Evolutionary conservation across 2,329 filamentous ascomycete genomes (phyloP).

Genomic region (Aspergillus sp.): DNA sequence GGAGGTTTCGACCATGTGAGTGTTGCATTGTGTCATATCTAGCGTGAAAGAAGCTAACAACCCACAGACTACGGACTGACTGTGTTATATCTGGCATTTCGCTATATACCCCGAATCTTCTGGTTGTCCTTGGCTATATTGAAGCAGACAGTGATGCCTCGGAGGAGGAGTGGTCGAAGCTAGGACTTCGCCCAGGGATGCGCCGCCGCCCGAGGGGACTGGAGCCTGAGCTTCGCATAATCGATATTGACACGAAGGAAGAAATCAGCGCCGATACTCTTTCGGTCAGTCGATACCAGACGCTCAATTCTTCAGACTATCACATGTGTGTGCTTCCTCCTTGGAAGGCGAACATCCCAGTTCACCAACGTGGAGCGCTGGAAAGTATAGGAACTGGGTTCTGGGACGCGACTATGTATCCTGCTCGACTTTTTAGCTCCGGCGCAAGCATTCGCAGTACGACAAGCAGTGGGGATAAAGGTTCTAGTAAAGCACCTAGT

Average conservation of each 20-base stretch:
- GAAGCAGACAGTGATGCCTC: conserved; percentile 68
- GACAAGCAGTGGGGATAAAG: conserved; percentile 54
- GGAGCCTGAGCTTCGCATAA: conserved; percentile 84
- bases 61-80: conserved; percentile 79
- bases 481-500: conserved; percentile 49
- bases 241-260: conserved; percentile 78
- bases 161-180: conserved; percentile 42
- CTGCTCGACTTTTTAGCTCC: conserved; percentile 82
- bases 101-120: conserved; percentile 86
- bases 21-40: conserved; percentile 17
- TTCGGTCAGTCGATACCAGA: conserved; percentile 81
- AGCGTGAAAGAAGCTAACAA: conserved; percentile 19
- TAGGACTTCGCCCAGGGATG: conserved; percentile 59
- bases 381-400: conserved; percentile 73
- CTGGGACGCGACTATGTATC: conserved; percentile 88
- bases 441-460: conserved; percentile 70
- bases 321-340: conserved; percentile 82
- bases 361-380: conserved; percentile 68
- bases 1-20: conserved; percentile 89
- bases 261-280: conserved; percentile 85
- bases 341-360: conserved; percentile 62
- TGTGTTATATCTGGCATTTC: conserved; percentile 97
- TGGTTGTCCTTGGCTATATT: conserved; percentile 89
- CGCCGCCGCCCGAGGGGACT: conserved; percentile 73
- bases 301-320: conserved; percentile 84